These are phyloP conservation scores for Pisolithus marmoratus DNA, from an alignment of 768 basidiomycete species.

Conservation along the genomic window DNA sequence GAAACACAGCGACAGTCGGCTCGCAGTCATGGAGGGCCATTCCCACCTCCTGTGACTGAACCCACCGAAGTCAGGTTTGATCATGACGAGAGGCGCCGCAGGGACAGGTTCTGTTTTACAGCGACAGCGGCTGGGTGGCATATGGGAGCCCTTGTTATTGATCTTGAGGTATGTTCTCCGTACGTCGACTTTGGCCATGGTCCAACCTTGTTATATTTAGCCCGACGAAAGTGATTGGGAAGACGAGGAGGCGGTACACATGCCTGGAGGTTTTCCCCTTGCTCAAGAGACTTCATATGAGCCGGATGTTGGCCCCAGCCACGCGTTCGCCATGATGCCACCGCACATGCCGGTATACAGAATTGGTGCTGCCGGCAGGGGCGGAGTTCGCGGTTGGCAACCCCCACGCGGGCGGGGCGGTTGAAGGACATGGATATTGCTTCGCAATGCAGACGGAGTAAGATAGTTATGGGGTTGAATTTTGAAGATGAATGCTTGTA, in stretches of 20 bases:
- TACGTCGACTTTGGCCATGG: neutral
- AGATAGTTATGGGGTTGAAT: neutral
- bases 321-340: constrained; percentile 8
- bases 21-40: constrained; percentile 2
- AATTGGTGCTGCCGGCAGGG: constrained; percentile 56
- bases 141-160: constrained; percentile 81
- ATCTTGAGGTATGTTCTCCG: constrained; percentile 53
- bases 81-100: constrained; percentile 41
- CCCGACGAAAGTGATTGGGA: constrained; percentile 34
- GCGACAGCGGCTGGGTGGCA: constrained; percentile 90
- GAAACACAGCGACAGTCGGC: constrained; percentile 34
- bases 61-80: constrained; percentile 76
- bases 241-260: constrained; percentile 20
- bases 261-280: constrained; percentile 32
- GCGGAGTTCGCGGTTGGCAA: constrained; percentile 26
- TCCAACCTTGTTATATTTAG: constrained; percentile 5
- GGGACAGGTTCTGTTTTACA: constrained; percentile 69
- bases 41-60: constrained; percentile 40
- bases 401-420: constrained; percentile 10
- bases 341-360: constrained; percentile 34
- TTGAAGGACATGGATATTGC: constrained; percentile 6
- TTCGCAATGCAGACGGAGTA: neutral
- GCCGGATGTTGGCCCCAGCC: constrained; percentile 1
- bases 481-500: neutral
- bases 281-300: constrained; percentile 10